Evolutionary conservation across 257 asterid species (phyloP).

Genomic region (Forsythia viridissima): DNA sequence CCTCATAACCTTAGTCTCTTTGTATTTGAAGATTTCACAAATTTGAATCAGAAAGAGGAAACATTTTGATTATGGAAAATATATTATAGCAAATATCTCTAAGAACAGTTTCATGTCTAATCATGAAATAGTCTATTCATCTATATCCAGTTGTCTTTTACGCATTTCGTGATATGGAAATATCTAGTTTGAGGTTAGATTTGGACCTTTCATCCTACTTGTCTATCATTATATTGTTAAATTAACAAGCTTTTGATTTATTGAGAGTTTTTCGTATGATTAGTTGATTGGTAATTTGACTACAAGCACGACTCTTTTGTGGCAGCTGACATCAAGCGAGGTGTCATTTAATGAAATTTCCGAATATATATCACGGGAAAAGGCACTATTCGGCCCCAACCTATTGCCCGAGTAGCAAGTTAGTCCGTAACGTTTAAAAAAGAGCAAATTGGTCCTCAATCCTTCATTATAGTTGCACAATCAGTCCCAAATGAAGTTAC

Average conservation of each 20-base stretch:
- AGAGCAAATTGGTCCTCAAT: background rate
- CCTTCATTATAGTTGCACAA: background rate
- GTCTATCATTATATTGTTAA: background rate
- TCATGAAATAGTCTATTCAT: background rate
- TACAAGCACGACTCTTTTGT: background rate
- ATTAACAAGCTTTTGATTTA: background rate
- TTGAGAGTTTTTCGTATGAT: background rate
- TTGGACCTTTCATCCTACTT: background rate
- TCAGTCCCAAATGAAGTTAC: background rate
- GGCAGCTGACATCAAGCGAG: background rate
- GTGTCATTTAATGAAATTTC: background rate
- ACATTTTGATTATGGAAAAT: background rate
- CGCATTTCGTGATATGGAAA: background rate
- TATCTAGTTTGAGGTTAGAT: background rate
- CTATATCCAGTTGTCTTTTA: background rate
- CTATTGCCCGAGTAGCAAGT: background rate
- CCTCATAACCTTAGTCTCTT: background rate
- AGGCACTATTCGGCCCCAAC: background rate
- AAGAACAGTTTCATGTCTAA: background rate
- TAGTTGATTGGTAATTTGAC: background rate
- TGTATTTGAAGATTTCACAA: background rate
- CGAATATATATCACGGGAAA: background rate
- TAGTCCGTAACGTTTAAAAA: background rate
- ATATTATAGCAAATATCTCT: background rate
- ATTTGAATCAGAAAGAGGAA: background rate